Percentiles rank a stretch among this genome's conserved stretches.
These are phyloP conservation scores for Penicillium aurantiogriseum DNA, from an alignment of 2,329 filamentous ascomycete species.

Conservation along the genomic window DNA sequence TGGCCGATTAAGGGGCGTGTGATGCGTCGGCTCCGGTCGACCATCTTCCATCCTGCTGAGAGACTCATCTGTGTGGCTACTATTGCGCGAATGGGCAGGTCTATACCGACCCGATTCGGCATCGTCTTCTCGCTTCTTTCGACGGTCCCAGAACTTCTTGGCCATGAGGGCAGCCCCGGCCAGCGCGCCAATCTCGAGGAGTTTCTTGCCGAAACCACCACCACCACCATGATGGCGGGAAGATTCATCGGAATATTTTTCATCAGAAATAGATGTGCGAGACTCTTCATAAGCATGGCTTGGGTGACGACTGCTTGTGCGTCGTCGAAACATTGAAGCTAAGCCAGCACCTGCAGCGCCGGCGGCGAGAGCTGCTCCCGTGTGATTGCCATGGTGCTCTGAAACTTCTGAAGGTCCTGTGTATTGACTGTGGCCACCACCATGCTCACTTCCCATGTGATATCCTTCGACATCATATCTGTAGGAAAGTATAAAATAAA, in stretches of 20 bases:
- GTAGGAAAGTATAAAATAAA: conserved; percentile 80
- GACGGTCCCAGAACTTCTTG: conserved; percentile 58
- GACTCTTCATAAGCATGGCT: conserved; percentile 45
- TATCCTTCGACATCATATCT: conserved; percentile 54
- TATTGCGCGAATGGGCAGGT: conserved; percentile 50
- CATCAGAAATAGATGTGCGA: conserved; percentile 61
- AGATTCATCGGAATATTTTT: conserved; percentile 62
- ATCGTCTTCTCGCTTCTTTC: conserved; percentile 54
- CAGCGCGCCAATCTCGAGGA: conserved; percentile 61
- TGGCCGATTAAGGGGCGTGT: conserved; percentile 34
- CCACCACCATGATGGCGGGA: conserved; percentile 31
- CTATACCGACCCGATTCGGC: conserved; percentile 54
- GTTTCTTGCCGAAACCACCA: conserved; percentile 60
- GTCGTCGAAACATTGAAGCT: conserved; percentile 49
- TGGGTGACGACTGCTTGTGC: conserved; percentile 45
- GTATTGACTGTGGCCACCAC: conserved; percentile 59
- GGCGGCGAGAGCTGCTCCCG: conserved; percentile 47
- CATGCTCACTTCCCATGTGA: conserved; percentile 54
- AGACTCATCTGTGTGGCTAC: conserved; percentile 43
- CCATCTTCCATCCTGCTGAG: conserved; percentile 53
- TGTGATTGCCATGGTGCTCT: conserved; percentile 44
- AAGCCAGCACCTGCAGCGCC: conserved; percentile 59
- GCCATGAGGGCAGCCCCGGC: conserved; percentile 63
- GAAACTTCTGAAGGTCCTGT: conserved; percentile 53
- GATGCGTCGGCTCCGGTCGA: conserved; percentile 45